Conservation (phyloP, 140 eudicot genomes). For the Cichorium intybus region DNA sequence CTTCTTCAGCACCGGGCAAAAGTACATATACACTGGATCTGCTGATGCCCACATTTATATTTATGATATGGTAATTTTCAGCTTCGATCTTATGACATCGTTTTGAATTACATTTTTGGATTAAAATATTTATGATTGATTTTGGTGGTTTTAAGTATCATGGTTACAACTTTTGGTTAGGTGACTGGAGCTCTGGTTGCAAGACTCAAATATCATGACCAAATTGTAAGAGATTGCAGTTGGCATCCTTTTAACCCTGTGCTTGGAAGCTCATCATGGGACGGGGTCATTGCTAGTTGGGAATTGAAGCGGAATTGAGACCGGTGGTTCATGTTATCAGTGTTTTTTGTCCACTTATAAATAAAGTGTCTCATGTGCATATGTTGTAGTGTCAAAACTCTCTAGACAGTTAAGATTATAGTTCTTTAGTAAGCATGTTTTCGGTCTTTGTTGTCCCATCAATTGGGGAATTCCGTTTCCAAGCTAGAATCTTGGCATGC, state of each 20-base stretch:
- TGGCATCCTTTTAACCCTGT: constrained; percentile 85
- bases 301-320: constrained; percentile 29
- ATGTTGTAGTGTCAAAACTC: constrained; percentile 2
- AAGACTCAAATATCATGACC: constrained; percentile 59
- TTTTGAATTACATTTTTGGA: background rate
- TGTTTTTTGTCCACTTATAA: background rate
- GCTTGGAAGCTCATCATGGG: constrained; percentile 91
- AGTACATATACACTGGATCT: constrained; percentile 95
- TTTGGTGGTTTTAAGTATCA: constrained; percentile 42
- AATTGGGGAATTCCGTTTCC: background rate
- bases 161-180: constrained; percentile 19
- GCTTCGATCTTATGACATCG: background rate
- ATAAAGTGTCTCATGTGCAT: constrained; percentile 1
- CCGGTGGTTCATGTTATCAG: background rate
- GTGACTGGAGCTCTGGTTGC: constrained; percentile 61
- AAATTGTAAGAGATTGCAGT: constrained; percentile 75
- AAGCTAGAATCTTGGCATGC: background rate
- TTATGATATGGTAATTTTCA: constrained; percentile 69
- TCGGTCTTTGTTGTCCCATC: background rate
- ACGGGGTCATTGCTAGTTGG: constrained; percentile 72
- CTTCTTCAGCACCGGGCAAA: constrained; percentile 82
- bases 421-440: background rate
- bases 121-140: background rate
- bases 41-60: constrained; percentile 68
- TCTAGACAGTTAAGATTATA: background rate